These are phyloP conservation scores for Penicillium corylophilum DNA, from an alignment of 2,329 filamentous ascomycete species.

Conservation along the genomic window DNA sequence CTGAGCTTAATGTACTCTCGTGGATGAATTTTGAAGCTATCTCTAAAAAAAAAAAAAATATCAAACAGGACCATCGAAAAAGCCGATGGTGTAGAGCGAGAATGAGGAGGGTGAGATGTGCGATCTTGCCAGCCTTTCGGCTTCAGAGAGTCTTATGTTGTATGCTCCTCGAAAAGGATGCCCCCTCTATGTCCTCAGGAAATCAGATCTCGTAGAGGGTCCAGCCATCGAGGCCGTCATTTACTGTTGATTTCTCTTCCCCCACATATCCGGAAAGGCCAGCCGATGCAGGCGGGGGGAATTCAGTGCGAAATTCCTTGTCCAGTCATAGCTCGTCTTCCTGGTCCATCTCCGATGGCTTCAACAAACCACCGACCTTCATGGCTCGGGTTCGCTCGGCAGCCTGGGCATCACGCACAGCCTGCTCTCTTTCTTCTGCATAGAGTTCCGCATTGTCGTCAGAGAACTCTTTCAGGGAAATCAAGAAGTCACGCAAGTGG, in stretches of 20 bases:
- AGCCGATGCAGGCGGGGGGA: slow-evolving; percentile 43
- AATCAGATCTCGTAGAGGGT: slow-evolving; percentile 61
- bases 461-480: slow-evolving; percentile 94
- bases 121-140: slow-evolving; percentile 4
- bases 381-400: slow-evolving; percentile 88
- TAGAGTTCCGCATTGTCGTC: slow-evolving; percentile 94
- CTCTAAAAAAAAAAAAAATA: slow-evolving; percentile 14
- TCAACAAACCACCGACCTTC: slow-evolving; percentile 93
- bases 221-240: slow-evolving; percentile 60
- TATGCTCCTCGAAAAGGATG: slow-evolving; percentile 2
- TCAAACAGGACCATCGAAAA: slow-evolving; percentile 13
- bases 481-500: slow-evolving; percentile 92
- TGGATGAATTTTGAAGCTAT: slow-evolving; percentile 7
- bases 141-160: slow-evolving; percentile 7
- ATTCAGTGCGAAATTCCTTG: slow-evolving; percentile 65
- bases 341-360: slow-evolving; percentile 92
- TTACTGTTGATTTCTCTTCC: slow-evolving; percentile 21
- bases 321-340: slow-evolving; percentile 81
- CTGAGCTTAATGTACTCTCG: background rate
- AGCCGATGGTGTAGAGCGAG: slow-evolving; percentile 7
- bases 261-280: slow-evolving; percentile 21
- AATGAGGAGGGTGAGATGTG: slow-evolving; percentile 4
- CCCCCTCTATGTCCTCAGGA: background rate
- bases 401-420: slow-evolving; percentile 77
- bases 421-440: slow-evolving; percentile 90